Percentiles rank a stretch among this genome's conserved stretches.
phyloP scores from a whole-genome alignment of 129 eudicot genomes.

The Calendula officinalis region DNA sequence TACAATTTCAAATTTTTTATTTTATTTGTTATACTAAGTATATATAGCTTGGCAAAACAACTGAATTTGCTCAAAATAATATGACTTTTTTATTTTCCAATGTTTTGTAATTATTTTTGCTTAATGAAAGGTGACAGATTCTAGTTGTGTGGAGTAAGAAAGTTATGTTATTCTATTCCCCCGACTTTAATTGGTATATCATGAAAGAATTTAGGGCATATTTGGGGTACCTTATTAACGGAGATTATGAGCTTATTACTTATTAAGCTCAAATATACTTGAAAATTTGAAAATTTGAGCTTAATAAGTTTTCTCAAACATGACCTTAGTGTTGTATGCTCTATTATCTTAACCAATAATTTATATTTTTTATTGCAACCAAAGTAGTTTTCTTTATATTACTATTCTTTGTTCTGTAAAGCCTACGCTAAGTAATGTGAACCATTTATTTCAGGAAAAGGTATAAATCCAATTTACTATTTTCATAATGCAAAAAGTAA shows the following conservation, averaged over 20 bases:
- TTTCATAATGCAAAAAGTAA: not conserved
- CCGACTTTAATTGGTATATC: not conserved
- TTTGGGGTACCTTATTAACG: too few relatives aligned
- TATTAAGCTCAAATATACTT: too few relatives aligned
- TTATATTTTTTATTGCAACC: not conserved
- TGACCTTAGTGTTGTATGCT: not conserved
- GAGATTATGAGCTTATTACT: too few relatives aligned
- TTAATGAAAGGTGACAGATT: not conserved
- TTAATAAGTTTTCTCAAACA: too few relatives aligned
- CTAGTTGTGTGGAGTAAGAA: not conserved
- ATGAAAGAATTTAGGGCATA: not conserved
- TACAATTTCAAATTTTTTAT: too few relatives aligned
- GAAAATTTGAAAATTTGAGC: too few relatives aligned
- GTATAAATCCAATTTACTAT: not conserved
- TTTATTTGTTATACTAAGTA: too few relatives aligned
- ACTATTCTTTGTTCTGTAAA: slow-evolving; percentile 8
- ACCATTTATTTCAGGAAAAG: not conserved
- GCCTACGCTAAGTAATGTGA: not conserved
- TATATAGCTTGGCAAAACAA: not conserved
- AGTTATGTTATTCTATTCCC: not conserved
- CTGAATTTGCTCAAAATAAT: not conserved
- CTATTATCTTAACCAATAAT: not conserved
- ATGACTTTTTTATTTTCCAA: not conserved
- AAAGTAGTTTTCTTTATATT: not conserved
- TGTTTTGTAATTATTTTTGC: not conserved